Conservation (phyloP, 331 rosid genomes). For the Rosa hybrid region DNA sequence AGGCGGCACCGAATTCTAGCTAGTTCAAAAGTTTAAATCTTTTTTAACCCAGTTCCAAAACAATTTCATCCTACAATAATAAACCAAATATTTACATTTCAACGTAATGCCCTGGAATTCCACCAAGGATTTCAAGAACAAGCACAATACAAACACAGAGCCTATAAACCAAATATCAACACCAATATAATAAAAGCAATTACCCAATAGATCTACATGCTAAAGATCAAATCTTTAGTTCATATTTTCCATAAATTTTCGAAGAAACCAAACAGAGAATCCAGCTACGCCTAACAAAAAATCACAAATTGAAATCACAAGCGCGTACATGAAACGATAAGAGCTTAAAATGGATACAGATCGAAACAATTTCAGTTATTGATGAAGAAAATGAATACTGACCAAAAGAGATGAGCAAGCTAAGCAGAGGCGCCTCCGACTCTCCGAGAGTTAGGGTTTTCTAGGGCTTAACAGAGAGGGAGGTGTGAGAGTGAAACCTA, state of each 20-base stretch:
- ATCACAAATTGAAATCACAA: background rate
- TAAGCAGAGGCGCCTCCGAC: slow-evolving; percentile 28
- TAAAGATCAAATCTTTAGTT: background rate
- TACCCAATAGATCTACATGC: background rate
- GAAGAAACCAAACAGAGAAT: background rate
- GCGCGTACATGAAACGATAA: background rate
- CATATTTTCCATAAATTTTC: background rate
- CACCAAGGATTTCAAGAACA: background rate
- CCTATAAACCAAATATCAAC: background rate
- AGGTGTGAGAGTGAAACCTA: background rate
- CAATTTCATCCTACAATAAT: background rate
- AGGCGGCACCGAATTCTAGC: background rate
- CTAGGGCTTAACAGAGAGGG: background rate
- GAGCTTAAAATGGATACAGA: background rate
- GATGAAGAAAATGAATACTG: background rate
- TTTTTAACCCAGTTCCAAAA: background rate
- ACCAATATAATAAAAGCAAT: background rate
- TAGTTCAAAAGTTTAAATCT: background rate
- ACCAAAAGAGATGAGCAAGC: slow-evolving; percentile 15
- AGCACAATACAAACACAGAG: background rate
- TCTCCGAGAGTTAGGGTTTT: slow-evolving; percentile 12
- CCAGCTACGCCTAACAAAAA: background rate
- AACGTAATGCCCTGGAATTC: background rate
- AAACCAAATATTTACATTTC: background rate
- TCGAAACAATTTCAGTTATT: background rate